Percentiles rank a stretch among this genome's conserved stretches.
These are phyloP conservation scores for Mrakia gelida DNA, from an alignment of 768 basidiomycete species.

Conservation along the genomic window DNA sequence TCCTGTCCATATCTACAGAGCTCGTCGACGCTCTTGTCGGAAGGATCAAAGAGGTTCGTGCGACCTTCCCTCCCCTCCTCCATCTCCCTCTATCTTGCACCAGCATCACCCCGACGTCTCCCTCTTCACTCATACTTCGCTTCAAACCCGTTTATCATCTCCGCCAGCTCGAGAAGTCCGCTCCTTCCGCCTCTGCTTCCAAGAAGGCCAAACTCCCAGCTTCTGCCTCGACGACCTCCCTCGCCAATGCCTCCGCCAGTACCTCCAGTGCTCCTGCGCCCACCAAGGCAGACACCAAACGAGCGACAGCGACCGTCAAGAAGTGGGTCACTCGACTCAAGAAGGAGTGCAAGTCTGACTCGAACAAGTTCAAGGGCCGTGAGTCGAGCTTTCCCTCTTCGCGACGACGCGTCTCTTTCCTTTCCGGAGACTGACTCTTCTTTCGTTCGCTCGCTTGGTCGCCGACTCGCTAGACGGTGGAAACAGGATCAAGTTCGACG, in stretches of 20 bases:
- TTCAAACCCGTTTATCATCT: not conserved
- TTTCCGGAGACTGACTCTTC: not conserved
- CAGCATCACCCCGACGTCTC: too few relatives aligned
- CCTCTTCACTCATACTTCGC: not conserved
- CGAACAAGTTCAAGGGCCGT: not conserved
- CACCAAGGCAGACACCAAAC: not conserved
- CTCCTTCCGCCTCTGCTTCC: not conserved
- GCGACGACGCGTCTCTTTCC: not conserved
- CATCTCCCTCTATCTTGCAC: not conserved
- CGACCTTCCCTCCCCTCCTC: not conserved
- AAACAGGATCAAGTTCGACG: not conserved
- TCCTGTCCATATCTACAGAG: not conserved
- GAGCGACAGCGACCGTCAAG: not conserved
- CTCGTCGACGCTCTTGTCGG: not conserved
- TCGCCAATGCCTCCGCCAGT: not conserved
- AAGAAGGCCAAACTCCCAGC: too few relatives aligned
- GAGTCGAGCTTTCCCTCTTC: not conserved
- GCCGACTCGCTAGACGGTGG: not conserved
- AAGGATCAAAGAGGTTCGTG: not conserved
- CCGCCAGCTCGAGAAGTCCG: not conserved
- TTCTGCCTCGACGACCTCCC: not conserved
- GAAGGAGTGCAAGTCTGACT: not conserved
- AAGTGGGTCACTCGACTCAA: not conserved
- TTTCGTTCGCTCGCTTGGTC: not conserved
- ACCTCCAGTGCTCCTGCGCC: not conserved